phyloP scores from a whole-genome alignment of 2,329 filamentous ascomycete species.

The Fusarium guadeloupense region DNA sequence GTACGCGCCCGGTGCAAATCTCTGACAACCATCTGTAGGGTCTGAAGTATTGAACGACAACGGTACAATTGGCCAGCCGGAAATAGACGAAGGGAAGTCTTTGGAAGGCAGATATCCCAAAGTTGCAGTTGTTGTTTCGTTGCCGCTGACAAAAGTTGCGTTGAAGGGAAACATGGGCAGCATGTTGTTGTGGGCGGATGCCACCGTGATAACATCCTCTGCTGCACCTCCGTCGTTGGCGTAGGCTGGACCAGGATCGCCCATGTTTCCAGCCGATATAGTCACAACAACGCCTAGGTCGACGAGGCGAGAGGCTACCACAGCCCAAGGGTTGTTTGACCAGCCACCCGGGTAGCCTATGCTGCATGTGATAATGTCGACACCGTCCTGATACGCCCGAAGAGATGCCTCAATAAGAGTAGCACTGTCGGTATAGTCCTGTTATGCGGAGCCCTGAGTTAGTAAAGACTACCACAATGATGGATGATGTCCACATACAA shows the following conservation, averaged over 20 bases:
- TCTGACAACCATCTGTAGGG: constrained; percentile 40
- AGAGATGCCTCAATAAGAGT: constrained; percentile 49
- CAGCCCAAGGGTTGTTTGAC: constrained; percentile 44
- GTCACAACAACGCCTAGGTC: constrained; percentile 55
- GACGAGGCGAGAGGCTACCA: constrained; percentile 47
- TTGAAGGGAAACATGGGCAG: constrained; percentile 30
- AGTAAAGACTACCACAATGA: too few relatives aligned
- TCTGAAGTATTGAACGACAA: too few relatives aligned
- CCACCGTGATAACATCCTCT: constrained; percentile 54
- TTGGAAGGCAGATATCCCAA: too few relatives aligned
- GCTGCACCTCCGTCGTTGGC: constrained; percentile 53
- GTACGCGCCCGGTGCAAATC: constrained; percentile 38
- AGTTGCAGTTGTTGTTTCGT: too few relatives aligned
- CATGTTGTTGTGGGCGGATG: constrained; percentile 50
- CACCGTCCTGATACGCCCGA: constrained; percentile 47
- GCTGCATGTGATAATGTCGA: constrained; percentile 50
- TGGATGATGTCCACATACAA: too few relatives aligned
- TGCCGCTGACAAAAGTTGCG: constrained; percentile 40
- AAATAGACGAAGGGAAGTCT: not conserved
- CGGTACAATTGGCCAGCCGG: too few relatives aligned
- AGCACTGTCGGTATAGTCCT: too few relatives aligned
- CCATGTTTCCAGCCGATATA: constrained; percentile 57
- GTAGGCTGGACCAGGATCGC: constrained; percentile 53
- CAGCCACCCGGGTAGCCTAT: constrained; percentile 45
- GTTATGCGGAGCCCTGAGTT: too few relatives aligned